Evolutionary conservation across 2,329 filamentous ascomycete genomes (phyloP).

Genomic region (Chaetomium olivaceum): DNA sequence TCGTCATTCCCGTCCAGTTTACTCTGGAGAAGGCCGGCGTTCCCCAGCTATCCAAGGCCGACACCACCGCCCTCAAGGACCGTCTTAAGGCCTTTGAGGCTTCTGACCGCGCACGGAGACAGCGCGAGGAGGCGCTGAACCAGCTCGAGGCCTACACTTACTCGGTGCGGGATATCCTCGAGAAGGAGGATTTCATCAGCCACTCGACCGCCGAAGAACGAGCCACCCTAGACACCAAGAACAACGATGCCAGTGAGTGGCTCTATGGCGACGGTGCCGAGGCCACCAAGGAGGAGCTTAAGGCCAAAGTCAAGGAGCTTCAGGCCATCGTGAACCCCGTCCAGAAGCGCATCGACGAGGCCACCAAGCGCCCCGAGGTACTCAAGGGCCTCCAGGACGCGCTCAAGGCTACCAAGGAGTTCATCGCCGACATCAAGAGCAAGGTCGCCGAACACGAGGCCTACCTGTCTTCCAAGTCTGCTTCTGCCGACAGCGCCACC

Average conservation of each 20-base stretch:
- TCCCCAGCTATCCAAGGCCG: conserved; percentile 50
- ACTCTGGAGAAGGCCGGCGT: conserved; percentile 52
- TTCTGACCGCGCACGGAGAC: conserved; percentile 75
- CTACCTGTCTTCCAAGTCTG: conserved; percentile 55
- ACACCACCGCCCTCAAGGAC: conserved; percentile 58
- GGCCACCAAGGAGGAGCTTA: conserved; percentile 73
- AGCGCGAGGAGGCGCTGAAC: conserved; percentile 85
- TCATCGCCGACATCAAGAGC: conserved; percentile 68
- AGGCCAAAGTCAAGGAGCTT: conserved; percentile 72
- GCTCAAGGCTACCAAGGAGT: conserved; percentile 69
- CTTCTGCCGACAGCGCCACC: conserved; percentile 43
- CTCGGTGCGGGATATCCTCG: conserved; percentile 77
- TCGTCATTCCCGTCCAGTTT: conserved; percentile 55
- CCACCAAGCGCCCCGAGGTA: conserved; percentile 67
- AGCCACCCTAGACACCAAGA: conserved; percentile 64
- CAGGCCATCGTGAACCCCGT: conserved; percentile 77
- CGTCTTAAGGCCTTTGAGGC: conserved; percentile 81
- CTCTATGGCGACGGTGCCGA: conserved; percentile 82
- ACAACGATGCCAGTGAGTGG: conserved; percentile 78
- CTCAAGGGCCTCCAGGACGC: conserved; percentile 67
- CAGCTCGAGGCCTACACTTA: conserved; percentile 94
- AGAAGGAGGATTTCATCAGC: conserved; percentile 71
- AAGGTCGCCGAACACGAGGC: conserved; percentile 69
- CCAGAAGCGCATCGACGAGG: conserved; percentile 72
- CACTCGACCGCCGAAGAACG: conserved; percentile 71